These are phyloP conservation scores for Globisporangium orthogonon DNA, from an alignment of 352 stramenopile genomes.

Conservation along the genomic window DNA sequence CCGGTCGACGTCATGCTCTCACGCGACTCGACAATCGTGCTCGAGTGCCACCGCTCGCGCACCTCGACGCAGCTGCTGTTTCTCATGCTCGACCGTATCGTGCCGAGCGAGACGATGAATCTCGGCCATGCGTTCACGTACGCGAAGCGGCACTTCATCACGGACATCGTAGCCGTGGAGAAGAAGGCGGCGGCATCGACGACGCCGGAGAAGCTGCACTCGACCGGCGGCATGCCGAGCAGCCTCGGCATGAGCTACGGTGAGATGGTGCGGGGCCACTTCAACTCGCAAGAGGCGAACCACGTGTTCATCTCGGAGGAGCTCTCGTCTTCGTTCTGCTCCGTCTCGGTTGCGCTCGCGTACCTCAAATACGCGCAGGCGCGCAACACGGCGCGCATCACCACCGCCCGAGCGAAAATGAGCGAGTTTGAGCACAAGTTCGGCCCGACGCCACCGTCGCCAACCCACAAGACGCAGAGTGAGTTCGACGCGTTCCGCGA, in stretches of 20 bases:
- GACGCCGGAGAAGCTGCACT: not conserved
- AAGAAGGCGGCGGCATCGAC: not conserved
- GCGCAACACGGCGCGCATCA: constrained; percentile 57
- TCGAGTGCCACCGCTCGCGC: constrained; percentile 52
- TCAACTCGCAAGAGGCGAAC: constrained; percentile 40
- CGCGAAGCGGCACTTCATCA: constrained; percentile 73
- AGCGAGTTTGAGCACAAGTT: constrained; percentile 57
- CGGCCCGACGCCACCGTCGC: constrained; percentile 21
- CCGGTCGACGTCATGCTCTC: constrained; percentile 71
- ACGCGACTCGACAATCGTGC: constrained; percentile 60
- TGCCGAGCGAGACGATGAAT: constrained; percentile 54
- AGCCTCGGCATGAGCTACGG: constrained; percentile 38
- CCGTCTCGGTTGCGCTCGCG: constrained; percentile 74
- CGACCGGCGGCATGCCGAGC: constrained; percentile 5
- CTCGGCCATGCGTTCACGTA: constrained; percentile 76
- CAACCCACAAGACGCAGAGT: constrained; percentile 17
- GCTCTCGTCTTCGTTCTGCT: constrained; percentile 73
- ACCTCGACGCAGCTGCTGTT: constrained; percentile 57
- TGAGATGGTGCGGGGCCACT: constrained; percentile 52
- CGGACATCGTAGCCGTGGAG: constrained; percentile 59
- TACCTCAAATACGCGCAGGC: constrained; percentile 70
- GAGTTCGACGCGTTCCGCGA: constrained; percentile 33
- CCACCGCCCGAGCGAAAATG: constrained; percentile 44
- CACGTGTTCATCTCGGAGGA: constrained; percentile 82
- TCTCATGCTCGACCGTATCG: constrained; percentile 68